Evolutionary conservation across 495 filamentous ascomycete species (phyloP).

Genomic region (Lasiosphaeria ovina): DNA sequence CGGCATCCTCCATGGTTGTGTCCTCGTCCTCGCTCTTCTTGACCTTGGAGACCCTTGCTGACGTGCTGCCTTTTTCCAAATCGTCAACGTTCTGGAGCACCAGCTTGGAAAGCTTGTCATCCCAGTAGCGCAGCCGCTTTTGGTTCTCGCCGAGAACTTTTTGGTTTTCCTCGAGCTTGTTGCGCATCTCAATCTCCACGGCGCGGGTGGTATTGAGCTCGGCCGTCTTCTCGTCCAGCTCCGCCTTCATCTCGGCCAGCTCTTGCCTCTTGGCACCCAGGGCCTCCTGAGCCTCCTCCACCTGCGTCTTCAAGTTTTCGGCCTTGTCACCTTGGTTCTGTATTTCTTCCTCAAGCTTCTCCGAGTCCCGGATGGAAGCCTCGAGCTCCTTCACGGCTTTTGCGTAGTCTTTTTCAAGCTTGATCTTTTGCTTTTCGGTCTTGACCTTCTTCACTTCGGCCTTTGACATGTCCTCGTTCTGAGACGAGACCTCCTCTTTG

Average conservation of each 20-base stretch:
- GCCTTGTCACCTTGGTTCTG: conserved; percentile 71
- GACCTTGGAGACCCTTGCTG: conserved; percentile 3
- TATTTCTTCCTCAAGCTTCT: conserved; percentile 72
- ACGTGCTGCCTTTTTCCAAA: conserved; percentile 37
- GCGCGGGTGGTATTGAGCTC: conserved; percentile 89
- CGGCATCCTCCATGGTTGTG: conserved; percentile 22
- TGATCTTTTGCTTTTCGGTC: conserved; percentile 85
- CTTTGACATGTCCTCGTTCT: conserved; percentile 76
- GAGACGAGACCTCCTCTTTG: conserved; percentile 78
- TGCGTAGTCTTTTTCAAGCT: conserved; percentile 76
- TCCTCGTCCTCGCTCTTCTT: conserved; percentile 23
- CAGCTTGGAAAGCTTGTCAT: conserved; percentile 81
- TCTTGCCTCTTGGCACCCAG: conserved; percentile 78
- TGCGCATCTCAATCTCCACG: conserved; percentile 95
- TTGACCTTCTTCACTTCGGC: conserved; percentile 85
- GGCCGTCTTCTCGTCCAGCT: conserved; percentile 80
- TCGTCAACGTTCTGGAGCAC: conserved; percentile 75
- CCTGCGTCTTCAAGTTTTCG: conserved; percentile 66
- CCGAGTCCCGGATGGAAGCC: conserved; percentile 65
- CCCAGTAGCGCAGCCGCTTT: conserved; percentile 78
- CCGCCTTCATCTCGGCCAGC: conserved; percentile 72
- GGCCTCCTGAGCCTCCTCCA: conserved; percentile 82
- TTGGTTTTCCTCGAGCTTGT: conserved; percentile 93
- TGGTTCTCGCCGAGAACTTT: conserved; percentile 86
- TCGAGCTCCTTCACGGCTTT: conserved; percentile 76